Evolutionary conservation across 257 asterid species (phyloP), one percentile per base, ranked within the genome.

Genomic region (Nicotiana undulata): DNA sequence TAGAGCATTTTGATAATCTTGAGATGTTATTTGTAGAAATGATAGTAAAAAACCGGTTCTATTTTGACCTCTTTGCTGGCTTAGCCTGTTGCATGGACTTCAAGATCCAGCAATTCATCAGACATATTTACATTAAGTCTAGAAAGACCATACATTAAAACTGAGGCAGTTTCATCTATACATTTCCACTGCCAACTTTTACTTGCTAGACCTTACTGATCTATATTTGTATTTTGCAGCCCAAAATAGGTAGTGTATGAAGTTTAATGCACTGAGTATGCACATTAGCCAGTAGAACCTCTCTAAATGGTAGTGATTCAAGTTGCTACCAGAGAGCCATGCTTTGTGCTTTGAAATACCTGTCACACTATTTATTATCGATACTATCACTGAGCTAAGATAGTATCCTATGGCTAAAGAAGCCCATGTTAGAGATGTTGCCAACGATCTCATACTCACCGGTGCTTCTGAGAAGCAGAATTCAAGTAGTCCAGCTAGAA

Each of bases 391-490:
- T 0, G 97, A 76, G 86, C 99, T 95, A 0, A 95, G 89, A 40
- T 93, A 95, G 52, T 95, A 95, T 3, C 99, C 99, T 86, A 95
- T 77, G 0, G 99, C 98, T 46, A 95, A 63, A 5, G 98, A 95
- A 0, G 97, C 98, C 89, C 91, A 95, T 1, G 97, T 92, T 0
- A 95, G 92, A 1, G 99, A 84, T 0, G 99, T 95, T 0, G 98
- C 99, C 82, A 95, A 59, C 4, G 99, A 95, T 77, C 97, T 89
- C 99, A 93, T 93, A 63, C 89, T 88, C 18, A 76, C 55, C 0
- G 99, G 97, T 9, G 97, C 97, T 31, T 95, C 98, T 1, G 98
- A 92, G 94, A 95, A 95, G 93, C 92, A 95, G 75, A 95, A 95
- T 84, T 95, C 99, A 77, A 95, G 76, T 17, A 95, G 44, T 1